Conservation (phyloP, 2,329 filamentous ascomycete genomes). For the Ophiobolus disseminans region DNA sequence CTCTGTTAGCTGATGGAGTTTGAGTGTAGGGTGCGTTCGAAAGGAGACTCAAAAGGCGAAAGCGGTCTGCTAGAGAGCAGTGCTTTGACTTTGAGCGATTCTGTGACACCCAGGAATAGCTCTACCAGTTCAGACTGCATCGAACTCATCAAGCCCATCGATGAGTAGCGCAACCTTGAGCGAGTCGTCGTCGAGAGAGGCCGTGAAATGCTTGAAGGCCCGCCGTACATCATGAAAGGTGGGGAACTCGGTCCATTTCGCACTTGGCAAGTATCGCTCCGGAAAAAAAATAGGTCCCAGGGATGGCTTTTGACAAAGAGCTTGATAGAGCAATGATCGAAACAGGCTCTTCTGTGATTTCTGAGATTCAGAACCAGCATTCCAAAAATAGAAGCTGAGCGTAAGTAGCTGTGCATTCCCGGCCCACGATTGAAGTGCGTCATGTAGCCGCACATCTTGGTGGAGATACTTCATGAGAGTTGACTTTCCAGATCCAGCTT, state of each 20-base stretch:
- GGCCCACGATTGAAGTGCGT: constrained; percentile 46
- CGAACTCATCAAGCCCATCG: constrained; percentile 13
- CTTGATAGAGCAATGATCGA: not conserved
- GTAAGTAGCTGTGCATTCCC: constrained; percentile 33
- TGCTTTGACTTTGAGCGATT: constrained; percentile 5
- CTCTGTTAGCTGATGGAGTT: not conserved
- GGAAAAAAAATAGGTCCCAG: not conserved
- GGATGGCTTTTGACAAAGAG: not conserved
- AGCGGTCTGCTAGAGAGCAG: constrained; percentile 17
- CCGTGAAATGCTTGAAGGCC: not conserved
- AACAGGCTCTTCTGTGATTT: constrained; percentile 50
- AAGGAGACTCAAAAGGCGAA: constrained; percentile 9
- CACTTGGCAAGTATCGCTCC: not conserved
- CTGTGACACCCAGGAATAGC: constrained; percentile 1
- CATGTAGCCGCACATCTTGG: constrained; percentile 30
- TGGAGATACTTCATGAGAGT: constrained; percentile 55
- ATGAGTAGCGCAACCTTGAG: constrained; percentile 4
- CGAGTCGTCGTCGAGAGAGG: not conserved
- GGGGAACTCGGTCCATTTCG: not conserved
- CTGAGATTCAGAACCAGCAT: constrained; percentile 48
- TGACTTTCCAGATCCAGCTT: constrained; percentile 56
- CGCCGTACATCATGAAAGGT: constrained; percentile 2
- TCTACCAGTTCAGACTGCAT: constrained; percentile 1
- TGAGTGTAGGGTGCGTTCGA: not conserved
- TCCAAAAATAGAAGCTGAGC: constrained; percentile 54